Conservation (phyloP, 768 basidiomycete genomes). For the Leccinum longicurvipes region DNA sequence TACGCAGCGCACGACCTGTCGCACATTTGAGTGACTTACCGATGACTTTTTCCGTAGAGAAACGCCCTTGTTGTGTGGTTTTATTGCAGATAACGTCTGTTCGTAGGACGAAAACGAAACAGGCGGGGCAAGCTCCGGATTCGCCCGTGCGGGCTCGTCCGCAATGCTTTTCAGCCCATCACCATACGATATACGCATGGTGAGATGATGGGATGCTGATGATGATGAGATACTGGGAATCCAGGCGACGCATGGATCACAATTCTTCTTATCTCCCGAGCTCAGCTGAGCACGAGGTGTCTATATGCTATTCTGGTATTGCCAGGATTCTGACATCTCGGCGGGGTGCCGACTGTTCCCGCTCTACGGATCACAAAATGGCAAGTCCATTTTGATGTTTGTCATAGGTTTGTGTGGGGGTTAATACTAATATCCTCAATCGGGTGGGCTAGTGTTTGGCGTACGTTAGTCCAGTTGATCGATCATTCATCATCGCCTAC, state of each 20-base stretch:
- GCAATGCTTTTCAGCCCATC: not conserved
- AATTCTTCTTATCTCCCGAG: not conserved
- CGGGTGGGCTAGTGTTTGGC: not conserved
- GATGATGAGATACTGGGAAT: not conserved
- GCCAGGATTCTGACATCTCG: not conserved
- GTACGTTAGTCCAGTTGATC: not conserved
- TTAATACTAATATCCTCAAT: not conserved
- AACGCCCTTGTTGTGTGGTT: not conserved
- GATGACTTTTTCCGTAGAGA: not conserved
- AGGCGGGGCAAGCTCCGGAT: not conserved
- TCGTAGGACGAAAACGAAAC: not conserved
- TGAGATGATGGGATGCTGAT: not conserved
- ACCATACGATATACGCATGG: not conserved
- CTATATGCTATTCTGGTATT: not conserved
- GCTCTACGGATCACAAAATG: not conserved
- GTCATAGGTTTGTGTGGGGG: not conserved
- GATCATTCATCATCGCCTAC: not conserved
- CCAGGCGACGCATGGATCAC: not conserved
- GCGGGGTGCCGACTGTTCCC: constrained; percentile 1
- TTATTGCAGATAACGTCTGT: not conserved
- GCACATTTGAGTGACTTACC: not conserved
- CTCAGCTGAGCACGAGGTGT: not conserved
- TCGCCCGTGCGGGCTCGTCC: not conserved
- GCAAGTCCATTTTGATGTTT: not conserved
- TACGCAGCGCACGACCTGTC: not conserved